Evolutionary conservation across 805 yeast species (phyloP).

Genomic region (Alloascoidea hylecoeti): DNA sequence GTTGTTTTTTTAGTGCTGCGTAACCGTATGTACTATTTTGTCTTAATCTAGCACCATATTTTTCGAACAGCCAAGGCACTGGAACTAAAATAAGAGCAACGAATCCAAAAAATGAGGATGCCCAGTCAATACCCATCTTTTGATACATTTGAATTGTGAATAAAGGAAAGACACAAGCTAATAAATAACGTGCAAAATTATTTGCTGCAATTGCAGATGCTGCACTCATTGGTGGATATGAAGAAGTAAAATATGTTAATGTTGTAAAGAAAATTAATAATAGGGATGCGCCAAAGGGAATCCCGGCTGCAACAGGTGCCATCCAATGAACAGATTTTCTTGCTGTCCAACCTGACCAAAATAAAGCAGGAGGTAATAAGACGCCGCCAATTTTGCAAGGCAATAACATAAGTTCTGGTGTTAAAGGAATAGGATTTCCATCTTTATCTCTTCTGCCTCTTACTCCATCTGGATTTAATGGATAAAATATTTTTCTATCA

Average conservation of each 20-base stretch:
- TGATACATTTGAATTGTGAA: constrained; percentile 77
- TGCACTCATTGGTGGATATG: constrained; percentile 62
- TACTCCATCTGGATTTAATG: too few species aligned
- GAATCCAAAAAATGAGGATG: constrained; percentile 51
- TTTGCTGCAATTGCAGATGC: constrained; percentile 90
- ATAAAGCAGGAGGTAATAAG: constrained; percentile 46
- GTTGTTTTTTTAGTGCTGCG: constrained; percentile 31
- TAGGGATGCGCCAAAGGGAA: constrained; percentile 68
- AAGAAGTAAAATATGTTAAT: constrained; percentile 51
- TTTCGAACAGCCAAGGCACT: constrained; percentile 56
- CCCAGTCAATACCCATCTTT: constrained; percentile 66
- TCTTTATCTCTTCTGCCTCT: too few species aligned
- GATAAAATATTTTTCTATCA: too few species aligned
- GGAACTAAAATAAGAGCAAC: constrained; percentile 56
- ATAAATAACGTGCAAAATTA: constrained; percentile 57
- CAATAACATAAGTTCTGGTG: not conserved
- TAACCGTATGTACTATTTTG: constrained; percentile 42
- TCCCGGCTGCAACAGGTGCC: constrained; percentile 49
- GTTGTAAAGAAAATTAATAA: constrained; percentile 58
- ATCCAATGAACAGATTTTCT: constrained; percentile 34
- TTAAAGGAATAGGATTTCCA: too few species aligned
- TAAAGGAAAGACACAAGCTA: constrained; percentile 73
- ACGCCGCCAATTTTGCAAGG: constrained; percentile 42
- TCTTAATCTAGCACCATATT: constrained; percentile 44
- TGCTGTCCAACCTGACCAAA: constrained; percentile 74